Evolutionary conservation across 306 rosid species (phyloP).

Genomic region (Begonia fuchsioides): DNA sequence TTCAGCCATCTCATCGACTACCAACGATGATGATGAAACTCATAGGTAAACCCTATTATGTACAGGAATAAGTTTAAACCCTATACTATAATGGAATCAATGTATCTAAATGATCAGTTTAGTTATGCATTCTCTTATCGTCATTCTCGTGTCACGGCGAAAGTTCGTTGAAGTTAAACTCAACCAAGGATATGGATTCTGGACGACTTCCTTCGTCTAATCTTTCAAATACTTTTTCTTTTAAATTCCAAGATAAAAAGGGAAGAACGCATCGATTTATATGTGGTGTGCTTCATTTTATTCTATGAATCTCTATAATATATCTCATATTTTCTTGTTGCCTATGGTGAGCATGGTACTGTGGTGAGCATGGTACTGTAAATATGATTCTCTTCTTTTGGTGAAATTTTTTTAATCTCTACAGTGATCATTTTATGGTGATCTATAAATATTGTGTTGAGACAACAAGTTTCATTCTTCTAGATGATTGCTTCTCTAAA

Average conservation of each 20-base stretch:
- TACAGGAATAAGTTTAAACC: not conserved
- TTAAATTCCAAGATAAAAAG: constrained; percentile 64
- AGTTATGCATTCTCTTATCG: not conserved
- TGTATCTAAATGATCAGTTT: not conserved
- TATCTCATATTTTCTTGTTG: too few species aligned
- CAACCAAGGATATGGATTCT: not conserved
- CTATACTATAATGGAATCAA: too few species aligned
- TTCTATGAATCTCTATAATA: too few species aligned
- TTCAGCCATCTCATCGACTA: constrained; percentile 69
- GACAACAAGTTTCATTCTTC: too few species aligned
- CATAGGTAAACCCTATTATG: constrained; percentile 40
- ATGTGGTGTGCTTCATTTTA: constrained; percentile 40
- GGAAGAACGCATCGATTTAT: constrained; percentile 79
- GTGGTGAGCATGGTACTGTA: too few species aligned
- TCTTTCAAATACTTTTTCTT: constrained; percentile 37
- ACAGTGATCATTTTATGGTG: too few species aligned
- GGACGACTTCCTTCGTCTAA: constrained; percentile 6
- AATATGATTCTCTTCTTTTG: too few species aligned
- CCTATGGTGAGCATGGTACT: too few species aligned
- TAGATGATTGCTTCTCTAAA: constrained; percentile 1
- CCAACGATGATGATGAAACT: constrained; percentile 57
- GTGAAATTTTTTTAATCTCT: too few species aligned
- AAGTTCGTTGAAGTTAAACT: constrained; percentile 54
- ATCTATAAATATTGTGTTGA: too few species aligned
- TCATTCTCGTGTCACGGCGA: constrained; percentile 33